Conservation (phyloP, 129 eudicot genomes). For the Centaurea solstitialis region DNA sequence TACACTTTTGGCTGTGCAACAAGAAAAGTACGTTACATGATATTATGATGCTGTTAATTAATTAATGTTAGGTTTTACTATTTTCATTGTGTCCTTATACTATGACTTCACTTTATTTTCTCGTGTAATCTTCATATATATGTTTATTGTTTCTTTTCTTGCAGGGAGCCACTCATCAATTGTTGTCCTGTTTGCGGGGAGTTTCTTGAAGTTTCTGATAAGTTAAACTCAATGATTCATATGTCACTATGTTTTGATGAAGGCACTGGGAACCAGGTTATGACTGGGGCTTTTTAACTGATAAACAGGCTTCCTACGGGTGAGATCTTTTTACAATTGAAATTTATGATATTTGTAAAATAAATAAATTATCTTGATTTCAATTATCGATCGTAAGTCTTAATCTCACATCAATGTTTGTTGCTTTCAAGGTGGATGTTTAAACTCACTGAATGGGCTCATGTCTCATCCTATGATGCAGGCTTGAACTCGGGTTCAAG, state of each 20-base stretch:
- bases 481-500: constrained; percentile 88
- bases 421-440: constrained; percentile 79
- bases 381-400: neutral
- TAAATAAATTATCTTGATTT: neutral
- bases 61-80: neutral
- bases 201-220: constrained; percentile 64
- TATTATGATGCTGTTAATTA: neutral
- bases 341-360: neutral
- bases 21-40: constrained; percentile 70
- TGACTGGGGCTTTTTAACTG: constrained; percentile 99
- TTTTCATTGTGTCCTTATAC: neutral
- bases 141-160: constrained; percentile 12
- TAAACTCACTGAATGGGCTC: constrained; percentile 99
- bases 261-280: constrained; percentile 93
- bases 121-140: constrained; percentile 1
- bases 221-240: constrained; percentile 74
- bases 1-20: constrained; percentile 76
- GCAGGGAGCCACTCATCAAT: constrained; percentile 85
- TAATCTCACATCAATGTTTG: constrained; percentile 25
- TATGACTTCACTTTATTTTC: neutral
- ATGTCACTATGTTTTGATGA: constrained; percentile 94
- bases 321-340: constrained; percentile 31
- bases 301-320: constrained; percentile 96
- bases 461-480: constrained; percentile 72
- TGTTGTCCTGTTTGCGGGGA: constrained; percentile 97